Percentiles rank a stretch among this genome's conserved stretches.
Evolutionary conservation across 1,284 basidiomycete species (phyloP).

Genomic region (Cryptococcus sp.): DNA sequence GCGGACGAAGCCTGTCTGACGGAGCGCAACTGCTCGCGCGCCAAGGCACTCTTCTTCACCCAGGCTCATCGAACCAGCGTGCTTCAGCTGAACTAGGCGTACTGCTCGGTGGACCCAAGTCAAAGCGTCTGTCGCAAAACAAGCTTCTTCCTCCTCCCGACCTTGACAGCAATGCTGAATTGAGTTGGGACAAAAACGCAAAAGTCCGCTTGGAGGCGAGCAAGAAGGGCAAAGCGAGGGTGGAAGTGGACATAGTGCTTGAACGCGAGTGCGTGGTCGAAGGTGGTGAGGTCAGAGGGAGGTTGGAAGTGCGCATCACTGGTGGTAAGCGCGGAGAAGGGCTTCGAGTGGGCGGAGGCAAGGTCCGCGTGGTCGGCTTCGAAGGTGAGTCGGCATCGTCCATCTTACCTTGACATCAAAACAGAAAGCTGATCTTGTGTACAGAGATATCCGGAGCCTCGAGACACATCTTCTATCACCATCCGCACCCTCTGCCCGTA

Average conservation of each 20-base stretch:
- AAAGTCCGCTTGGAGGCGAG: slow-evolving; percentile 54
- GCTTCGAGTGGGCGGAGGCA: slow-evolving; percentile 72
- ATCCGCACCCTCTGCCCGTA: slow-evolving; percentile 64
- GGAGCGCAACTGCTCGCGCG: slow-evolving; percentile 46
- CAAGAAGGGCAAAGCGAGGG: slow-evolving; percentile 73
- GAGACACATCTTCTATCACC: slow-evolving; percentile 85
- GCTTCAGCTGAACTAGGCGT: slow-evolving; percentile 47
- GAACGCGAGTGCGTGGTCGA: slow-evolving; percentile 78
- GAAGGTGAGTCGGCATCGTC: slow-evolving; percentile 59
- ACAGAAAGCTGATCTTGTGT: not conserved
- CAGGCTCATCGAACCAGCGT: slow-evolving; percentile 40
- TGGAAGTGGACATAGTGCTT: slow-evolving; percentile 79
- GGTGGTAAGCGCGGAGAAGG: slow-evolving; percentile 63
- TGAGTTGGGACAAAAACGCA: slow-evolving; percentile 18
- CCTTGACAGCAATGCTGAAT: slow-evolving; percentile 18
- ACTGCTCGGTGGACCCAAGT: slow-evolving; percentile 44
- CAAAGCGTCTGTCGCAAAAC: slow-evolving; percentile 34
- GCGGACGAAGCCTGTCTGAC: slow-evolving; percentile 43
- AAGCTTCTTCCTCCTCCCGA: slow-evolving; percentile 42
- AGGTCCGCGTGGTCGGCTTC: slow-evolving; percentile 83
- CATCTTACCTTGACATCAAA: not conserved
- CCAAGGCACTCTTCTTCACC: slow-evolving; percentile 51
- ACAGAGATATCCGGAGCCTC: slow-evolving; percentile 61
- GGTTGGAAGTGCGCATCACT: slow-evolving; percentile 69
- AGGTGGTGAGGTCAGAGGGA: slow-evolving; percentile 73